Base-by-base conservation (phyloP, 2,329 filamentous ascomycete species). In the Exserohilum rostratum region DNA sequence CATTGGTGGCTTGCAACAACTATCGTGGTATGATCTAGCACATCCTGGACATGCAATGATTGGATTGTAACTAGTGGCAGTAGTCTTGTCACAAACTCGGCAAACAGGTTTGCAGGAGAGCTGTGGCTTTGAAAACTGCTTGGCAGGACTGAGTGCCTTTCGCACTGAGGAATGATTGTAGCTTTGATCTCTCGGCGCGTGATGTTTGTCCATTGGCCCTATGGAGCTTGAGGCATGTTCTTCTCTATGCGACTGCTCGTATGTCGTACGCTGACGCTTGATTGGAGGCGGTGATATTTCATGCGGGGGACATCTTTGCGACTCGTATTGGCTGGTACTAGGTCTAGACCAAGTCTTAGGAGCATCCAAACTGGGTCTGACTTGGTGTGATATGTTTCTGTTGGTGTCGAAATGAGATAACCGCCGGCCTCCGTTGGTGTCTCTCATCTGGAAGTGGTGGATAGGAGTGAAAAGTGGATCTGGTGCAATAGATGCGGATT, bases 11-110 rank as follows among this genome's bases (percentile, higher is more conserved):
- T 57, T 67, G 46, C 71, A 69, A 49, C 75, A 77, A 15, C 67
- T 65, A 33, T 68, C 64, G 55, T 78, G 76, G 47, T 74, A 78
- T 5, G 57, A 56, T 20, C 68, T 65, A 4, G 50, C 50, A 56
- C 76, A 78, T 4, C 59, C 58, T n/a, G 64, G 54, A 53, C 76
- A 78, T 2, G 46, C 39, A 11, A 74, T 58, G 3, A 77, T 57
- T 5, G 64, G 63, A 40, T 74, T 68, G 17, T 59, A 64, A 18
- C 59, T 64, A 6, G 50, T 61, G 15, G 65, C 58, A 10, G 52
- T 53, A 7, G 46, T 57, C 31, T 61, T 67, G 11, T 62, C 60
- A 54, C 76, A 78, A 3, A 68, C 58, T 22, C 62, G 62, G 55
- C 76, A 77, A 7, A 17, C 44, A 40, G 57, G 51, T 42, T 62